Percentiles rank a stretch among this genome's conserved stretches.
Evolutionary conservation across 129 eudicot genomes (phyloP).

Genomic region (Chrysanthemum seticuspe): DNA sequence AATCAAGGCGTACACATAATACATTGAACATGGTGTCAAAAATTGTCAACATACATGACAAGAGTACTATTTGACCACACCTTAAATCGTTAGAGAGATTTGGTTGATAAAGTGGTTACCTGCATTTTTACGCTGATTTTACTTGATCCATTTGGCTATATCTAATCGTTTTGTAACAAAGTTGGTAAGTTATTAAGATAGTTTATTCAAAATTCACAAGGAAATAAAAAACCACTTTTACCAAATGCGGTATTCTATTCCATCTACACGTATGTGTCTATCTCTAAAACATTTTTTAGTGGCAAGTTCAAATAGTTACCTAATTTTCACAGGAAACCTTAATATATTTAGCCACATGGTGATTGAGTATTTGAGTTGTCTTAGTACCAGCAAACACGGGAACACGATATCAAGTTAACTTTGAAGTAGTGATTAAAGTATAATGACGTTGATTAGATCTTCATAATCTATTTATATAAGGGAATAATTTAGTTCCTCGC

Average conservation of each 20-base stretch:
- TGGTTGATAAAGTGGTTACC: slow-evolving; percentile 17
- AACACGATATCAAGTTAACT: background rate
- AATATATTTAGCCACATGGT: background rate
- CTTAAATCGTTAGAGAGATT: slow-evolving; percentile 1
- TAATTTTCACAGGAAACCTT: background rate
- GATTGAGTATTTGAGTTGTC: slow-evolving; percentile 7
- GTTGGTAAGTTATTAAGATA: background rate
- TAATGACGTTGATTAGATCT: slow-evolving; percentile 18
- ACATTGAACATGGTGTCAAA: slow-evolving; percentile 11
- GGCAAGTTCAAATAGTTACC: slow-evolving; percentile 5
- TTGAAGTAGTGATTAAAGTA: slow-evolving; percentile 1
- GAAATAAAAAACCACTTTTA: background rate
- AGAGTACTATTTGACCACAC: slow-evolving; percentile 7
- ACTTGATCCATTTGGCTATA: slow-evolving; percentile 22
- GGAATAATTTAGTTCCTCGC: background rate
- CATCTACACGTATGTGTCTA: background rate
- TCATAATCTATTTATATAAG: background rate
- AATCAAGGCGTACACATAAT: background rate
- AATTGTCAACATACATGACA: slow-evolving; percentile 13
- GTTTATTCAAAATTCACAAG: background rate
- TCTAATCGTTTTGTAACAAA: background rate
- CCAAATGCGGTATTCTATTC: slow-evolving; percentile 6
- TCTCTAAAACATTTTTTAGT: background rate
- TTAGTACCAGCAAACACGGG: slow-evolving; percentile 18
- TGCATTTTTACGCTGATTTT: slow-evolving; percentile 11